Evolutionary conservation across 177 flowering plant species (phyloP), one percentile per base, ranked within the genome.

Genomic region (Telopea speciosissima): DNA sequence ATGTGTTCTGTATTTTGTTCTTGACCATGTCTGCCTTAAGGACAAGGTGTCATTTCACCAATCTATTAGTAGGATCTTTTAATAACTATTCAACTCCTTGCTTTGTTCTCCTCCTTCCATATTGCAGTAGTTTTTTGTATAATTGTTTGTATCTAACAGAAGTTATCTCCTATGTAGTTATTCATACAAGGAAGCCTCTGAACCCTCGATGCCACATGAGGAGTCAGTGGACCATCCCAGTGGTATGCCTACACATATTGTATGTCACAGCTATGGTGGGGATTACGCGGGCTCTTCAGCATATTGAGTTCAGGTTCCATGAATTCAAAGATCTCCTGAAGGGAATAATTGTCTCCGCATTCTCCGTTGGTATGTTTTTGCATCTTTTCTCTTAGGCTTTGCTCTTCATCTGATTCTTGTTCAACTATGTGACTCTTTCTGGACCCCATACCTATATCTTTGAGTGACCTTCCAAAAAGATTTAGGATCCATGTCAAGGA

Each of bases 291-390:
- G 82, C 90, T 23, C 73, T 92, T 74, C 89, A 79, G 36, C 96
- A 89, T 79, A 78, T 92, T 22, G 89, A 92, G 73, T 92, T 92
- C 79, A 84, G 87, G 78, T 92, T 92, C 79, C 84, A 86, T 68
- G 97, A 92, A 78, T 85, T 92, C 73, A 88, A 82, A 75, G 93
- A 88, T 72, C 90, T 92, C 23, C 82, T 89, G 85, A 78, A 69
- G 74, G 96, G 96, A 75, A 88, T 92, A 67, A 62, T 88, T 49
- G 83, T 89, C 33, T 85, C 92, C n/a, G 65, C 85, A 22, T 62
- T 72, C 69, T 79, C 84, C 63, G 72, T 90, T 71, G 97, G 95
- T 92, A 85, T 44, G 66, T 54, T 66, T 64, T 69, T 60, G n/a
- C 68, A 16, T 21, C 7, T 66, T 56, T 21, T 22, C 0, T 40